Evolutionary conservation across 352 stramenopile genomes (phyloP), one percentile per base, ranked within the genome.

Genomic region (Globisporangium echinulatum): DNA sequence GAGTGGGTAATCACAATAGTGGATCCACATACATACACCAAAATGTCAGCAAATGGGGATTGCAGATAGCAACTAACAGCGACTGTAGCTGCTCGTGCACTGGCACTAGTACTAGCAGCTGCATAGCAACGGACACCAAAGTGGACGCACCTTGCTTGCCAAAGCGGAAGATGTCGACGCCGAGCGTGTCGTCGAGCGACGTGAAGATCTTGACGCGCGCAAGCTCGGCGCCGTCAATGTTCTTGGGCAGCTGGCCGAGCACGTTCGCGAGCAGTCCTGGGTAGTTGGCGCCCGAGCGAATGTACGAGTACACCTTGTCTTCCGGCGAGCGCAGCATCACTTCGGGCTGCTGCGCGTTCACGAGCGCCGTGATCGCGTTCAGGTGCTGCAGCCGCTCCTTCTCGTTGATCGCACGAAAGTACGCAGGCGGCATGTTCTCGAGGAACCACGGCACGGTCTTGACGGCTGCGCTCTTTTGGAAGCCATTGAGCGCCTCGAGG

Each of bases 181-280:
- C 85, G 5, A 96, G 67, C 33, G 78, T 91, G 54, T 92, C 82
- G 58, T 96, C 88, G 7, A 89, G 55, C 13, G 88, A 84, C 53
- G 85, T 93, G 71, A 96, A 96, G 66, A 96, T 90, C 79, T 96
- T 95, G 69, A 96, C 88, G 62, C 88, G 81, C 15, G 83, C 77
- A 10, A 94, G 72, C 52, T 84, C 74, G 4, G 67, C 77, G 62
- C 71, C 72, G 62, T 90, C 72, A 19, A 89, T 74, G 37, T 68
- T 74, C 61, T 80, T 81, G 42, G 85, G 80, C 39, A 93, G 63
- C 64, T 92, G 79, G 19, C 75, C 69, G 33, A 89, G 64, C 58
- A 93, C 78, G 51, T 93, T 82, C 15, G 79, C 72, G 49, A 91
- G 64, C n/a, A 84, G 66, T 38, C 81, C 78, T 4, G 80, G 80